phyloP scores from a whole-genome alignment of 2,329 filamentous ascomycete genomes.

The Dothideomycetes sp. region DNA sequence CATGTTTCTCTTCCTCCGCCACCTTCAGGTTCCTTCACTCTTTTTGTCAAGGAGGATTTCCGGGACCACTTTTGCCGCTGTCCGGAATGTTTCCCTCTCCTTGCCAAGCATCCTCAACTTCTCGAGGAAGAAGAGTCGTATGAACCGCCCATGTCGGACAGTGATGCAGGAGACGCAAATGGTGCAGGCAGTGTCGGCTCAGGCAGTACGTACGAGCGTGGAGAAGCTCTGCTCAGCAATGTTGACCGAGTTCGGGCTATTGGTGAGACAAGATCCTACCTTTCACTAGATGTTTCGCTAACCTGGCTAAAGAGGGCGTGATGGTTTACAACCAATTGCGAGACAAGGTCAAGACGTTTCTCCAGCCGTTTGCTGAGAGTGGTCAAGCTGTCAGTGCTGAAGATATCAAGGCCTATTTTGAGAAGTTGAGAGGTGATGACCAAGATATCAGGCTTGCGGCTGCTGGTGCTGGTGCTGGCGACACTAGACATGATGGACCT shows the following conservation, averaged over 20 bases:
- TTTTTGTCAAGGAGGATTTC: conserved; percentile 74
- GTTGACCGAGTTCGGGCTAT: conserved; percentile 90
- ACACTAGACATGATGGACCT: no score
- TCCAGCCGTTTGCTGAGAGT: conserved; percentile 87
- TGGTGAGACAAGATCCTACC: not conserved
- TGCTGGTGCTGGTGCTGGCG: conserved; percentile 41
- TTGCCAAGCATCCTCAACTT: conserved; percentile 65
- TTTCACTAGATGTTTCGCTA: no score
- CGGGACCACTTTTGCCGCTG: conserved; percentile 77
- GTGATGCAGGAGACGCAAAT: conserved; percentile 44
- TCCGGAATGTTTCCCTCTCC: conserved; percentile 61
- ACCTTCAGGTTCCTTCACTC: conserved; percentile 53
- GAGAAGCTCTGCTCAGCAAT: conserved; percentile 82
- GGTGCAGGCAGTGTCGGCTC: conserved; percentile 52
- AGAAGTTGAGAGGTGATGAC: conserved; percentile 81
- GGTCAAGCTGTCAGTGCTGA: conserved; percentile 82
- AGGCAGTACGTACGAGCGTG: conserved; percentile 76
- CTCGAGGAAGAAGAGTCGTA: conserved; percentile 92
- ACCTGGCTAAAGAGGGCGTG: conserved; percentile 77
- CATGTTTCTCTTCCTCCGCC: conserved; percentile 41
- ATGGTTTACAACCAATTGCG: conserved; percentile 98
- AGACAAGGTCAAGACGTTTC: conserved; percentile 89
- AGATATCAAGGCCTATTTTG: conserved; percentile 94
- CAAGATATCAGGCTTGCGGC: conserved; percentile 56
- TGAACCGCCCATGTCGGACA: conserved; percentile 70